Evolutionary conservation across 768 basidiomycete species (phyloP).

Genomic region (Podaxis sp.): DNA sequence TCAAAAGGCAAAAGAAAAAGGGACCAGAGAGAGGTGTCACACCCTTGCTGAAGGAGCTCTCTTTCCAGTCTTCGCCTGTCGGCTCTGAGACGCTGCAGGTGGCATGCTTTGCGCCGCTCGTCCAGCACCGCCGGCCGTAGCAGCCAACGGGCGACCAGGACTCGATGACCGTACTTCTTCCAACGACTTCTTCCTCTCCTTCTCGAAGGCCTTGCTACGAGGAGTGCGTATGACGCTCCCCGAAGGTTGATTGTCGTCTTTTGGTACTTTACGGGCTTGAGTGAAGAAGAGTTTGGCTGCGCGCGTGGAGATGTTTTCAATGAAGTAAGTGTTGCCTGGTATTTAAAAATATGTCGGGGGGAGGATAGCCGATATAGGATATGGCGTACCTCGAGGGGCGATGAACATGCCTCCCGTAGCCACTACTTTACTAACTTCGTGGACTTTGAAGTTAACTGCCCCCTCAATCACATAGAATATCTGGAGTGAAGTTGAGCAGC

Average conservation of each 20-base stretch:
- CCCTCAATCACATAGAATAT: conserved; percentile 78
- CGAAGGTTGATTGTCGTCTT: conserved; percentile 16
- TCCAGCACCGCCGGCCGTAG: background rate
- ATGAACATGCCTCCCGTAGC: conserved; percentile 83
- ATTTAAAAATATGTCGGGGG: background rate
- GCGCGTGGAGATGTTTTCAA: conserved; percentile 80
- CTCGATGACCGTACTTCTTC: conserved; percentile 7
- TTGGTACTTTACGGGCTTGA: conserved; percentile 61
- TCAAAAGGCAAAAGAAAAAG: background rate
- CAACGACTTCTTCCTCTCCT: conserved; percentile 3
- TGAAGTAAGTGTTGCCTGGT: conserved; percentile 84
- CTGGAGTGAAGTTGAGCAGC: conserved; percentile 18
- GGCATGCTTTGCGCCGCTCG: conserved; percentile 5
- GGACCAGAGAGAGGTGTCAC: background rate
- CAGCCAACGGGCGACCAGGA: background rate
- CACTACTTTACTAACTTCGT: conserved; percentile 74
- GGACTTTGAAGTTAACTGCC: conserved; percentile 80
- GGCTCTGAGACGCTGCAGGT: background rate
- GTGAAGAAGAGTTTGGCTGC: conserved; percentile 88
- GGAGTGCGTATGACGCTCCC: background rate
- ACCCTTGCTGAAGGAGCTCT: conserved; percentile 8
- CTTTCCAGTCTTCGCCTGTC: background rate
- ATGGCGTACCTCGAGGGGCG: conserved; percentile 71
- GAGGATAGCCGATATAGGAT: background rate
- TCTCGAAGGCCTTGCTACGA: background rate